Evolutionary conservation across 148 eudicot genomes (phyloP).

Genomic region (Rheum nobile): DNA sequence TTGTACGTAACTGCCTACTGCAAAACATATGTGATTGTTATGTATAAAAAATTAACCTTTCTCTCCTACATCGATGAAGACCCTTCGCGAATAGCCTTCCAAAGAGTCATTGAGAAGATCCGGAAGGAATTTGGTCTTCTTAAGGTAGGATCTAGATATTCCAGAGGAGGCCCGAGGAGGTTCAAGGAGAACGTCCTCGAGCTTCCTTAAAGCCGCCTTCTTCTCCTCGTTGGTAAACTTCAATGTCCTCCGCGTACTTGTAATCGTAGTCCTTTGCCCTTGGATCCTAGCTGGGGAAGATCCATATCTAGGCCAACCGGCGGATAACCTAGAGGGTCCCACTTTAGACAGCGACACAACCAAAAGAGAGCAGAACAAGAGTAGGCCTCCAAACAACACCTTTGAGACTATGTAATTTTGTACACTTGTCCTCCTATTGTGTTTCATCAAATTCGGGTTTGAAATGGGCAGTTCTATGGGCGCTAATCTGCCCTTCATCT

Average conservation of each 20-base stretch:
- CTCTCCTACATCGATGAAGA: slow-evolving; percentile 47
- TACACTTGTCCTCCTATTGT: neutral
- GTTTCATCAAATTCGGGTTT: neutral
- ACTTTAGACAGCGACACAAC: neutral
- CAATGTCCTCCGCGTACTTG: slow-evolving; percentile 13
- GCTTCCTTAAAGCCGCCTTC: slow-evolving; percentile 34
- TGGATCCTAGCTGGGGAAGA: neutral
- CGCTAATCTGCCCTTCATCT: neutral
- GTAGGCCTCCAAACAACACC: neutral
- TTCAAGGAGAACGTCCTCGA: slow-evolving; percentile 53
- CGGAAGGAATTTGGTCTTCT: slow-evolving; percentile 45
- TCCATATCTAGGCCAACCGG: neutral
- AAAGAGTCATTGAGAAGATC: slow-evolving; percentile 45
- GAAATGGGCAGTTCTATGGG: neutral
- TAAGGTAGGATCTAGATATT: slow-evolving; percentile 30
- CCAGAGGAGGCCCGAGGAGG: slow-evolving; percentile 40
- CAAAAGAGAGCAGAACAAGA: neutral
- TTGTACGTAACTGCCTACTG: neutral
- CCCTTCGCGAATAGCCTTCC: slow-evolving; percentile 53
- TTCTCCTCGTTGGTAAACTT: slow-evolving; percentile 26
- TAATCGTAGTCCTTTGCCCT: neutral
- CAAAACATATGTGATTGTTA: neutral
- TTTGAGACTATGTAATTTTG: neutral
- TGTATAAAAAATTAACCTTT: neutral
- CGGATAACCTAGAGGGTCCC: neutral